Evolutionary conservation across 495 filamentous ascomycete genomes (phyloP), one percentile per base, ranked within the genome.

Genomic region (Aspergillus cavernicola): DNA sequence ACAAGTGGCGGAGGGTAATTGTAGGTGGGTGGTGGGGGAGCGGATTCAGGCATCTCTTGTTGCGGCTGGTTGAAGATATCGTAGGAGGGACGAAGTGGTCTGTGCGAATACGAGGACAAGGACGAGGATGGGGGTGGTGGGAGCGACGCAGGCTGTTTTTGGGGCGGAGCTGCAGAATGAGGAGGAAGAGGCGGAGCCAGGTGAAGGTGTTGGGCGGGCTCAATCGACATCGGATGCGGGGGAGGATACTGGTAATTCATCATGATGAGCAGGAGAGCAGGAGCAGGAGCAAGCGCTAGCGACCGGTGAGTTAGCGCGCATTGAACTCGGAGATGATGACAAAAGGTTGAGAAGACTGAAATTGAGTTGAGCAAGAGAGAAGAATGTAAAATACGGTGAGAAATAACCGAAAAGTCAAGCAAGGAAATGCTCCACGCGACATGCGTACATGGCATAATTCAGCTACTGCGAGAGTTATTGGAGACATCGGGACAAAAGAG

Each of bases 41-140:
- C 51, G n/a, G 51, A 51, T 36, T 65, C 66, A 44, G 62, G 36
- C 35, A 67, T 65, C 11, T 73, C 67, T 33, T 46, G 43, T 24
- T 67, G 63, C 11, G 48, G 52, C 44, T 52, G 66, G 39, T 46
- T 28, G 23, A 60, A 56, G 31, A 63, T 41, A 52, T 69, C 67
- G 48, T 57, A 32, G 8, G 55, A 53, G 3, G 43, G 62, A 15
- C 60, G 23, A 46, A 53, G 36, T 48, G 52, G 41, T 54, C 52
- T 66, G 38, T 45, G 56, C 40, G 51, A 62, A 37, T 63, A 39
- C 23, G 57, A 59, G 19, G 62, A 49, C 19, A 57, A 59, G 47
- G 66, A 49, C 9, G 33, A 38, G 19, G 18, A 16, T 18, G 46
- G 12, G 24, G 46, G 40, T 23, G 40, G 13, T n/a, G n/a, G n/a